A percentile compares a stretch with the other conserved stretches of the same genome.
Evolutionary conservation across 2,329 filamentous ascomycete species (phyloP).

Genomic region (Rutstroemia sp.): DNA sequence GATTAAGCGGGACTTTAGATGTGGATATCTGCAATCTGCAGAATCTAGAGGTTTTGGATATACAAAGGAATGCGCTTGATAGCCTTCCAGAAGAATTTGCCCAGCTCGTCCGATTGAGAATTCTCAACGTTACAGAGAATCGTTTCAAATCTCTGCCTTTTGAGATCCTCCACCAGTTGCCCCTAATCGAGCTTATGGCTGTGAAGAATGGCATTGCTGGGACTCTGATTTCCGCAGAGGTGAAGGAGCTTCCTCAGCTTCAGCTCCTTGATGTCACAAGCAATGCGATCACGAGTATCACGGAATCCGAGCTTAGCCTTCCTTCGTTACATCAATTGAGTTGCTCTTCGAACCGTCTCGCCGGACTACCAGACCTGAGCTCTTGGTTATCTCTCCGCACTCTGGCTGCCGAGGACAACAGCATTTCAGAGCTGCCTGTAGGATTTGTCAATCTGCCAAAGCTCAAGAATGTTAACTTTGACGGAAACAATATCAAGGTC

Average conservation of each 20-base stretch:
- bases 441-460: conserved; percentile 63
- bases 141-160: conserved; percentile 65
- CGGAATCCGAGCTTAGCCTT: conserved; percentile 33
- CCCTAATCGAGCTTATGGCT: conserved; percentile 65
- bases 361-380: conserved; percentile 63
- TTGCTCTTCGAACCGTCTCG: conserved; percentile 74
- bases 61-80: conserved; percentile 73
- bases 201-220: conserved; percentile 74
- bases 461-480: conserved; percentile 73
- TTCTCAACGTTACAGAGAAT: conserved; percentile 77
- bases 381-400: conserved; percentile 67
- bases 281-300: conserved; percentile 54
- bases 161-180: conserved; percentile 56
- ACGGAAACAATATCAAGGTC: conserved; percentile 71
- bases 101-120: conserved; percentile 61
- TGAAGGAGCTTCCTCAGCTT: conserved; percentile 53
- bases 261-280: conserved; percentile 71
- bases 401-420: conserved; percentile 75
- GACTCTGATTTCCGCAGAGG: conserved; percentile 57
- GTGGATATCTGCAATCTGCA: conserved; percentile 54
- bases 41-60: conserved; percentile 71
- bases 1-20: conserved; percentile 61
- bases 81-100: conserved; percentile 60
- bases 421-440: conserved; percentile 64
- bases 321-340: conserved; percentile 68